Conservation (phyloP, 495 filamentous ascomycete species). For the Penicillium paradoxum region DNA sequence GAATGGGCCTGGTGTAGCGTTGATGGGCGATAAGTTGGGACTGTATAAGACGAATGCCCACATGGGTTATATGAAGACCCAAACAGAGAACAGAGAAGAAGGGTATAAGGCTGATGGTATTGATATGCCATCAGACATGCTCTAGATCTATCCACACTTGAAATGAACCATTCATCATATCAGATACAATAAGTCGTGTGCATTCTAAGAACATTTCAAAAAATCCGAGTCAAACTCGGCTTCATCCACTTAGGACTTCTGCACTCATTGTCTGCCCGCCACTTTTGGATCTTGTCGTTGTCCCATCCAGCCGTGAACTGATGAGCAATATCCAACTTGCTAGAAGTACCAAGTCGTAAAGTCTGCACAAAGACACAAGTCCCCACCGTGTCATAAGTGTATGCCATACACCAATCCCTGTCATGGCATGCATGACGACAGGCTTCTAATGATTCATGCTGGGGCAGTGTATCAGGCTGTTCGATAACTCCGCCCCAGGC, state of each 20-base stretch:
- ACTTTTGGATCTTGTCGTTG: slow-evolving; percentile 25
- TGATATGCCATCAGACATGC: too few relatives aligned
- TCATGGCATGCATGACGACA: slow-evolving; percentile 27
- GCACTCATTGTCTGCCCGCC: slow-evolving; percentile 16
- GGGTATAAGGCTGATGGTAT: too few relatives aligned
- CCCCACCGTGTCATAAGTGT: slow-evolving; percentile 21
- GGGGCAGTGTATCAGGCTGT: slow-evolving; percentile 17
- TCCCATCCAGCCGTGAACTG: slow-evolving; percentile 31
- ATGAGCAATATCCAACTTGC: slow-evolving; percentile 3
- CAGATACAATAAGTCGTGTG: too few relatives aligned
- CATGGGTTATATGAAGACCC: too few relatives aligned
- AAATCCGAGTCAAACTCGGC: slow-evolving; percentile 29
- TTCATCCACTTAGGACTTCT: slow-evolving; percentile 26
- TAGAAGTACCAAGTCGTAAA: slow-evolving; percentile 23
- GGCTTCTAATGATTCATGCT: slow-evolving; percentile 20
- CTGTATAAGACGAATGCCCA: too few relatives aligned
- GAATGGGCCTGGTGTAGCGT: too few relatives aligned
- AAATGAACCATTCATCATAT: too few relatives aligned
- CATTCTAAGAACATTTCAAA: slow-evolving; percentile 14
- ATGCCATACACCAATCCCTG: slow-evolving; percentile 24
- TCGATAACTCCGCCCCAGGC: slow-evolving; percentile 28
- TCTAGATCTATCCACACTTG: too few relatives aligned
- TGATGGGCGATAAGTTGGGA: too few relatives aligned
- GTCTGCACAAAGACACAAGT: slow-evolving; percentile 25
- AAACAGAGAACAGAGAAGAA: too few relatives aligned